A percentile compares a stretch with the other conserved stretches of the same genome.
These are phyloP conservation scores for Yamadazyma laniorum DNA, from an alignment of 805 yeast genomes.

Conservation along the genomic window DNA sequence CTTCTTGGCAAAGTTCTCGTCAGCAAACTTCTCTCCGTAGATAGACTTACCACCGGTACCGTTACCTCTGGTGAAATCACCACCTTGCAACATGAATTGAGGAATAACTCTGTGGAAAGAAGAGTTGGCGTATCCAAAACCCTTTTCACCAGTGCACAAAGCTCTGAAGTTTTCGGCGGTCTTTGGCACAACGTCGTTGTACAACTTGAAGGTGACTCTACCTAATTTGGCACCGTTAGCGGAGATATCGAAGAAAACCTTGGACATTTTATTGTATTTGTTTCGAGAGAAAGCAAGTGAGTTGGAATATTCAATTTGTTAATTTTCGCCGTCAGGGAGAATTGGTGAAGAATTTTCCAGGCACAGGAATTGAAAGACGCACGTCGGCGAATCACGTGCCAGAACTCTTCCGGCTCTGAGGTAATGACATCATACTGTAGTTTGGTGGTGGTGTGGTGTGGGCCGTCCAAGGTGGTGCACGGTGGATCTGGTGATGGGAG, in stretches of 20 bases:
- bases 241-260: conserved; percentile 80
- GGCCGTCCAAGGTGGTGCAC: no score
- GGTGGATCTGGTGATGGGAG: no score
- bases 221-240: conserved; percentile 75
- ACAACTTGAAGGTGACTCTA: conserved; percentile 74
- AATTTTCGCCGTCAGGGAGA: neutral
- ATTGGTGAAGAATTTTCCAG: neutral
- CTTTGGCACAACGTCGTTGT: conserved; percentile 61
- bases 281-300: neutral
- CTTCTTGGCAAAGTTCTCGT: conserved; percentile 66
- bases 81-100: conserved; percentile 92
- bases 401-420: no score
- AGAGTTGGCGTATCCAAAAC: conserved; percentile 82
- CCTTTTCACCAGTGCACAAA: conserved; percentile 88
- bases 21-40: conserved; percentile 66
- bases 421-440: no score
- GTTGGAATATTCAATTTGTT: neutral
- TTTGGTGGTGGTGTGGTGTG: no score
- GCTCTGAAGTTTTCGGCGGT: conserved; percentile 82
- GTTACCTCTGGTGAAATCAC: conserved; percentile 58
- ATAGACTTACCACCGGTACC: conserved; percentile 94
- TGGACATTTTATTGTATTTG: conserved; percentile 38
- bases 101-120: conserved; percentile 97
- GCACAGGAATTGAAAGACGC: neutral
- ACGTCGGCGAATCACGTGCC: no score